These are phyloP conservation scores for Xylaria sp. DNA, from an alignment of 2,329 filamentous ascomycete genomes.

Conservation along the genomic window DNA sequence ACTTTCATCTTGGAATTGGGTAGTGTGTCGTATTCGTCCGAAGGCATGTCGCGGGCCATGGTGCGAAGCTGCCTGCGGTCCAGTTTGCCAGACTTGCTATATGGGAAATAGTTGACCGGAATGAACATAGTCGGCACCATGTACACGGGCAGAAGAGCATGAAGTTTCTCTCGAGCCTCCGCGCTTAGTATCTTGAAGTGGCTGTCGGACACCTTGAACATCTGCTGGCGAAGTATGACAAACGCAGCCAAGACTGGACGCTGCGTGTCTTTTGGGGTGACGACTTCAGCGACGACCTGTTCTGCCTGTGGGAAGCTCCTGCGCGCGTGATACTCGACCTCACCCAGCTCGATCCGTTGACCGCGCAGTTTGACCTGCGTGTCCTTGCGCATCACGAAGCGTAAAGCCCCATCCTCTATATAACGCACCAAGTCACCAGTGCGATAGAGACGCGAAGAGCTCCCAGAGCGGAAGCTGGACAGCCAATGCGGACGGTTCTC, in stretches of 20 bases:
- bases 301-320: constrained; percentile 47
- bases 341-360: constrained; percentile 58
- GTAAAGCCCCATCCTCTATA: constrained; percentile 53
- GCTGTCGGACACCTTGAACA: constrained; percentile 18
- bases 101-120: constrained; percentile 34
- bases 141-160: constrained; percentile 40
- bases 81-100: constrained; percentile 31
- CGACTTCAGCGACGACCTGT: constrained; percentile 56
- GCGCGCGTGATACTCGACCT: constrained; percentile 53
- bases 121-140: constrained; percentile 34
- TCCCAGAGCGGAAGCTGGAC: constrained; percentile 45
- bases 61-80: constrained; percentile 25
- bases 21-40: constrained; percentile 3
- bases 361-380: constrained; percentile 63
- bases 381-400: constrained; percentile 57
- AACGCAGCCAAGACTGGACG: constrained; percentile 11
- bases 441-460: constrained; percentile 65
- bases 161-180: constrained; percentile 45
- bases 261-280: constrained; percentile 44
- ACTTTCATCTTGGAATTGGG: background rate
- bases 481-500: constrained; percentile 1
- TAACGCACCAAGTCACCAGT: constrained; percentile 43
- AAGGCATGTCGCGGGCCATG: background rate
- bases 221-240: constrained; percentile 1
- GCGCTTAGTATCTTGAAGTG: constrained; percentile 46